Conservation (phyloP, 108 stramenopile genomes). For the Stephanodiscus triporus region DNA sequence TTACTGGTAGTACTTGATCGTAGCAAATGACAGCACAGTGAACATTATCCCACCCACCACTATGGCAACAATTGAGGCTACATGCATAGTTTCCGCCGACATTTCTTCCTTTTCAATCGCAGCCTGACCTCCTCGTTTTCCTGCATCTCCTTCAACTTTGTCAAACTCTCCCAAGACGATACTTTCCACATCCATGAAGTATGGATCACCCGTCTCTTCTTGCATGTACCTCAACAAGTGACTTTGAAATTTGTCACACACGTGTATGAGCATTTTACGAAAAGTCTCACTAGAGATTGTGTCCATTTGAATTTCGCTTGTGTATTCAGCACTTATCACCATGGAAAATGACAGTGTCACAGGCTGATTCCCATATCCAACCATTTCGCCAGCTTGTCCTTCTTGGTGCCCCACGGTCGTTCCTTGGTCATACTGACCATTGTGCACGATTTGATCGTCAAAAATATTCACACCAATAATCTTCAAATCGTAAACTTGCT, state of each 20-base stretch:
- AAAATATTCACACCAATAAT: neutral
- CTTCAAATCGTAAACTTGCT: constrained; percentile 12
- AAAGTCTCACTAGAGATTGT: constrained; percentile 20
- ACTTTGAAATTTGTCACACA: constrained; percentile 40
- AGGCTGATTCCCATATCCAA: neutral
- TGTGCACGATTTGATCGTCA: constrained; percentile 6
- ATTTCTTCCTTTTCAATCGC: neutral
- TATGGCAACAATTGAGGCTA: constrained; percentile 38
- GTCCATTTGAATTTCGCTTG: constrained; percentile 10
- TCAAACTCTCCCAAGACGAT: constrained; percentile 19
- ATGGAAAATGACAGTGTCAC: constrained; percentile 21
- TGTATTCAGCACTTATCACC: constrained; percentile 38
- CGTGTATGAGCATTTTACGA: constrained; percentile 38
- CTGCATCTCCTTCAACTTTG: neutral
- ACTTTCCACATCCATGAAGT: constrained; percentile 30
- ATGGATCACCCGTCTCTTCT: constrained; percentile 28
- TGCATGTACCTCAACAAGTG: constrained; percentile 33
- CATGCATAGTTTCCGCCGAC: neutral
- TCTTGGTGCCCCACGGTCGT: neutral
- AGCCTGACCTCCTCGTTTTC: neutral
- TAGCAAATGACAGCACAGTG: constrained; percentile 17
- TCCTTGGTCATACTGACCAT: constrained; percentile 3
- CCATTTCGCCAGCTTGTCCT: neutral
- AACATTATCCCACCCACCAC: constrained; percentile 30
- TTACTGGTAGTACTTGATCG: constrained; percentile 33